Percentiles rank a stretch among this genome's conserved stretches.
phyloP scores from a whole-genome alignment of 768 basidiomycete genomes.

The Termitomyces sp. region DNA sequence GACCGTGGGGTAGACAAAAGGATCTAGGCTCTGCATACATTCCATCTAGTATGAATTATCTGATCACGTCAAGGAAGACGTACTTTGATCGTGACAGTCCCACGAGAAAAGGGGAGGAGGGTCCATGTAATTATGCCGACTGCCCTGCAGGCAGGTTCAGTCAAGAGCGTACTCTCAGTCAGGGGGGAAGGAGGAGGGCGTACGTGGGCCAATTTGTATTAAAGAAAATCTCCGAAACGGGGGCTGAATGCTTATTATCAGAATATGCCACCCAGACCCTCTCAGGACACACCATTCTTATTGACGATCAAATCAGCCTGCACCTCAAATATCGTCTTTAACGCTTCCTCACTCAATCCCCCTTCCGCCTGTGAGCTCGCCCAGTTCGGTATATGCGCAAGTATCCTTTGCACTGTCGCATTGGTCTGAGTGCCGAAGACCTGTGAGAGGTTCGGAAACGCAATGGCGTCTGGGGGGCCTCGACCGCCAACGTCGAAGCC shows the following conservation, averaged over 20 bases:
- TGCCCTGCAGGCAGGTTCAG: conserved; percentile 18
- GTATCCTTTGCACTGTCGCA: conserved; percentile 29
- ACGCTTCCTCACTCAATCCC: conserved; percentile 32
- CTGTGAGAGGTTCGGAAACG: conserved; percentile 45
- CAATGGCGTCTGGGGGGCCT: conserved; percentile 45
- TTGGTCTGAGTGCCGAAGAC: conserved; percentile 31
- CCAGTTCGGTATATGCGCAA: conserved; percentile 31
- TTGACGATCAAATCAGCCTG: conserved; percentile 45
- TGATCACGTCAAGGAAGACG: neutral
- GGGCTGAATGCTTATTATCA: conserved; percentile 24
- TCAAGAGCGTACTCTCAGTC: neutral
- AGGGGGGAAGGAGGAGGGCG: conserved; percentile 4
- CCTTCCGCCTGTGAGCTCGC: conserved; percentile 35
- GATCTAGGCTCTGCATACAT: conserved; percentile 32
- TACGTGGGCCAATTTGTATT: conserved; percentile 41
- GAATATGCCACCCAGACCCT: neutral
- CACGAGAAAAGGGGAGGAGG: conserved; percentile 50
- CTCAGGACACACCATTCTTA: conserved; percentile 28
- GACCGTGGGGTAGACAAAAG: conserved; percentile 41
- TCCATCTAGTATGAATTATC: neutral
- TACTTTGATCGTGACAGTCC: conserved; percentile 42
- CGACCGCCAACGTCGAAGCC: conserved; percentile 33
- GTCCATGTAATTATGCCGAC: conserved; percentile 49
- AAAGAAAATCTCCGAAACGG: conserved; percentile 42
- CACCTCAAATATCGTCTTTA: conserved; percentile 36